Evolutionary conservation across 352 stramenopile species (phyloP).

Genomic region (Globisporangium uncinulatum): DNA sequence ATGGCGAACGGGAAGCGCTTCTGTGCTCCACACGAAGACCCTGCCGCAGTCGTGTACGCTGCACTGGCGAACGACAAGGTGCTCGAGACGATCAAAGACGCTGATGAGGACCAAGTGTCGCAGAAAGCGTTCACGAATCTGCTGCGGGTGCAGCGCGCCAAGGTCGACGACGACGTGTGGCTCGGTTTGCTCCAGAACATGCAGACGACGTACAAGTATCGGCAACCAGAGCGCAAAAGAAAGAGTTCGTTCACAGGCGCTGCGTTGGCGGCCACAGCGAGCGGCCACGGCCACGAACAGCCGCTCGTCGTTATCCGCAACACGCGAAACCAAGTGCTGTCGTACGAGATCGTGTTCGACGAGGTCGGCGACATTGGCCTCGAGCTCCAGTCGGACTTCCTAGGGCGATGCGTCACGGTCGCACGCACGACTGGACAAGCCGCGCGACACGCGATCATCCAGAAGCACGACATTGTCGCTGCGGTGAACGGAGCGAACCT

Average conservation of each 20-base stretch:
- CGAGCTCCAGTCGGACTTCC: slow-evolving; percentile 46
- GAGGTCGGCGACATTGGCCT: slow-evolving; percentile 36
- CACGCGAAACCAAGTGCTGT: slow-evolving; percentile 56
- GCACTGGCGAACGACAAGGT: slow-evolving; percentile 47
- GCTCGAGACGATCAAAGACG: slow-evolving; percentile 28
- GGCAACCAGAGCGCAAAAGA: slow-evolving; percentile 9
- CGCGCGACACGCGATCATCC: slow-evolving; percentile 34
- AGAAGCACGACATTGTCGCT: slow-evolving; percentile 50
- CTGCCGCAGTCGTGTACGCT: slow-evolving; percentile 35
- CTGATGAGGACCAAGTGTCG: slow-evolving; percentile 27
- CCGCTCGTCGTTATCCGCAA: slow-evolving; percentile 48
- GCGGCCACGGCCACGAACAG: slow-evolving; percentile 18
- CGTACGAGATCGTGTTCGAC: slow-evolving; percentile 54
- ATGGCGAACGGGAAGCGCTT: slow-evolving; percentile 27
- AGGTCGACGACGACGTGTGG: slow-evolving; percentile 46
- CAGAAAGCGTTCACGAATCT: slow-evolving; percentile 41
- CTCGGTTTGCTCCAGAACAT: slow-evolving; percentile 39
- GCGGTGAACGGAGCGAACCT: slow-evolving; percentile 26
- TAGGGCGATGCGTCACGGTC: slow-evolving; percentile 46
- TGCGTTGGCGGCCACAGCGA: slow-evolving; percentile 1
- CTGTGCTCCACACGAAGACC: slow-evolving; percentile 22
- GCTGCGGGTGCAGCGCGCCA: slow-evolving; percentile 29
- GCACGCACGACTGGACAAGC: slow-evolving; percentile 27
- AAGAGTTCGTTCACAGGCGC: slow-evolving; percentile 15
- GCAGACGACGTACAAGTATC: slow-evolving; percentile 38